These are phyloP conservation scores for Besnoitia besnoiti DNA, from an alignment of 169 alveolate genomes.

Conservation along the genomic window DNA sequence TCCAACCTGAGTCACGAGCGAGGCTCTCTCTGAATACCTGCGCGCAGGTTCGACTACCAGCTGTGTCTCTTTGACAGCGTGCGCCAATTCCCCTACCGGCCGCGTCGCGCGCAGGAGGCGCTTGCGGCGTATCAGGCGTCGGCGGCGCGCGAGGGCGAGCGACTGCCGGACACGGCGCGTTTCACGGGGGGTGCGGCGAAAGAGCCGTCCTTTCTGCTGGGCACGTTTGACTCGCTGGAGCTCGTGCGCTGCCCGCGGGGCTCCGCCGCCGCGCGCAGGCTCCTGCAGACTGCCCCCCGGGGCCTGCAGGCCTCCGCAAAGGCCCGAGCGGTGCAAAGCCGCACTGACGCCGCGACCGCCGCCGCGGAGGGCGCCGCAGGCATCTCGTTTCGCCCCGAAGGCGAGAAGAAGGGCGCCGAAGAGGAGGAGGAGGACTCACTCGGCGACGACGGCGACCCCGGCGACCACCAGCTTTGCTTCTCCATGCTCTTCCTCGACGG, in stretches of 20 bases:
- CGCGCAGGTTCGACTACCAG: conserved; percentile 20
- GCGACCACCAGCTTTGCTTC: conserved; percentile 8
- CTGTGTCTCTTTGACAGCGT: not conserved
- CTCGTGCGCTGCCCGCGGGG: not conserved
- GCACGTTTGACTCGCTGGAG: not conserved
- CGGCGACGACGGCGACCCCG: not conserved
- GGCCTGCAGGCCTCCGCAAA: not conserved
- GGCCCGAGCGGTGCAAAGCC: not conserved
- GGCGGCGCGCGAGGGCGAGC: not conserved
- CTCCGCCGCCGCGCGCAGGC: not conserved
- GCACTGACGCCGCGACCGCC: not conserved
- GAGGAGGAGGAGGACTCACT: not conserved
- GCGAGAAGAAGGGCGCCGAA: not conserved
- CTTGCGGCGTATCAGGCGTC: not conserved
- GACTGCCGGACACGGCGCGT: not conserved
- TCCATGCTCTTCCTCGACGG: conserved; percentile 4
- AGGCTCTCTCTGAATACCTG: not conserved
- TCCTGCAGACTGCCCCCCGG: not conserved
- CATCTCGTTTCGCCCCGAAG: not conserved
- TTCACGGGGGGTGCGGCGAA: conserved; percentile 2
- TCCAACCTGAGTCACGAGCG: not conserved
- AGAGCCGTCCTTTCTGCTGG: not conserved
- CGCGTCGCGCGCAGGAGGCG: not conserved
- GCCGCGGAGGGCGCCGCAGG: not conserved
- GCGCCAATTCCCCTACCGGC: not conserved